phyloP scores from a whole-genome alignment of 805 yeast species.

The Alloascoidea africana region DNA sequence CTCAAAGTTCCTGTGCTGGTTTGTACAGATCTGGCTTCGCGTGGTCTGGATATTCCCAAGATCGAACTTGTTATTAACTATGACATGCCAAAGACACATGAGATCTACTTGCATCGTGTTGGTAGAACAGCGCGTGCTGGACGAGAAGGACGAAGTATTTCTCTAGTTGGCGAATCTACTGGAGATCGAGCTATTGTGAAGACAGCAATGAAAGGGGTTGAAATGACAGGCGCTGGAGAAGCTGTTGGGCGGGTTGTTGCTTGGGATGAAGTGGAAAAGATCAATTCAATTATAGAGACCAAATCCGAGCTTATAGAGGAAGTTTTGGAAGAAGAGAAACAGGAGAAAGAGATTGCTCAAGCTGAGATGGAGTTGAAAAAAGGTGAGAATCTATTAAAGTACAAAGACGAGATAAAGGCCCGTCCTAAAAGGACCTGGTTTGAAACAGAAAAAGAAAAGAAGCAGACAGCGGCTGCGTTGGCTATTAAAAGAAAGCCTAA shows the following conservation, averaged over 20 bases:
- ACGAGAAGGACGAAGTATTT: slow-evolving; percentile 82
- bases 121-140: slow-evolving; percentile 99
- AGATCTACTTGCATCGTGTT: slow-evolving; percentile 88
- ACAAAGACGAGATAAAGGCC: slow-evolving; percentile 67
- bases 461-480: slow-evolving; percentile 22
- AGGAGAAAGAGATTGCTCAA: slow-evolving; percentile 67
- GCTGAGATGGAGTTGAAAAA: slow-evolving; percentile 87
- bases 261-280: slow-evolving; percentile 69
- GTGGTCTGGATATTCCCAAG: slow-evolving; percentile 98
- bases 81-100: slow-evolving; percentile 91
- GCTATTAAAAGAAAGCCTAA: slow-evolving; percentile 18
- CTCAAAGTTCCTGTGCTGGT: slow-evolving; percentile 74
- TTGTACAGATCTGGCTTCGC: slow-evolving; percentile 96
- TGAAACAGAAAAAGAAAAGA: slow-evolving; percentile 44
- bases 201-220: slow-evolving; percentile 63
- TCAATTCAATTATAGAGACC: slow-evolving; percentile 42
- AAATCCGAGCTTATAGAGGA: slow-evolving; percentile 54
- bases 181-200: slow-evolving; percentile 84
- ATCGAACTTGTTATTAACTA: slow-evolving; percentile 88
- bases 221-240: slow-evolving; percentile 27
- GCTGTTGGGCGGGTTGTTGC: slow-evolving; percentile 87
- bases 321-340: slow-evolving; percentile 74
- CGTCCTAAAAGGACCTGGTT: slow-evolving; percentile 98
- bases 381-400: slow-evolving; percentile 73
- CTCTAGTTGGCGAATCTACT: slow-evolving; percentile 88